Percentiles rank a stretch among this genome's conserved stretches.
phyloP scores from a whole-genome alignment of 805 yeast species.

The Cyberlindnera japonica region DNA sequence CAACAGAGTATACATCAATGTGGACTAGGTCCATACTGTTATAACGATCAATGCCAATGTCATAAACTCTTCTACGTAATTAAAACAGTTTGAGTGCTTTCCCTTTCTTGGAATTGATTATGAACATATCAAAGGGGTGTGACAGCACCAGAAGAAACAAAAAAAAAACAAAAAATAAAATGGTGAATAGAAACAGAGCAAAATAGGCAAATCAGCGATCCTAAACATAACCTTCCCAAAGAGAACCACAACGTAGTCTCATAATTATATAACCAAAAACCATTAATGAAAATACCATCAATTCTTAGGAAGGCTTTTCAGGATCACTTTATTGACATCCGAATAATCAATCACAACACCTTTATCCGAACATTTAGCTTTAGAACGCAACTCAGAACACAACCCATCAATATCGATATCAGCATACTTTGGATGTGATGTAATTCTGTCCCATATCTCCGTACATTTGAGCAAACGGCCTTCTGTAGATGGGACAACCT shows the following conservation, averaged over 20 bases:
- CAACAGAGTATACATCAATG: conserved; percentile 21
- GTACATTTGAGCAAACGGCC: conserved; percentile 66
- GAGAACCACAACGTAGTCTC: background rate
- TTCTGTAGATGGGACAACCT: conserved; percentile 69
- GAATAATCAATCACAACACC: conserved; percentile 84
- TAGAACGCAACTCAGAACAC: conserved; percentile 81
- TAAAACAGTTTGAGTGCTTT: no score
- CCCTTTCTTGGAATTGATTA: no score
- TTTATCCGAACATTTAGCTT: conserved; percentile 91
- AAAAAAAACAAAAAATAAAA: no score
- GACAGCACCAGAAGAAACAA: no score
- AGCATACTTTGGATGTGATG: conserved; percentile 89
- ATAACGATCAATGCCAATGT: background rate
- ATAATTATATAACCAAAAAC: background rate
- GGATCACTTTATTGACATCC: conserved; percentile 64
- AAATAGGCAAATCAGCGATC: no score
- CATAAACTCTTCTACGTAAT: background rate
- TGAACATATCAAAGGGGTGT: no score
- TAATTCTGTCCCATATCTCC: conserved; percentile 94
- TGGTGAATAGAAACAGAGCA: no score
- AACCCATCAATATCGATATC: conserved; percentile 93
- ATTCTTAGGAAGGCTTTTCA: conserved; percentile 10
- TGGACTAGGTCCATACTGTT: conserved; percentile 10
- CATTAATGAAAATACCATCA: background rate
- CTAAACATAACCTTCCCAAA: no score